Base-by-base conservation (phyloP, 352 stramenopile genomes). In the Globisporangium radiosum region DNA sequence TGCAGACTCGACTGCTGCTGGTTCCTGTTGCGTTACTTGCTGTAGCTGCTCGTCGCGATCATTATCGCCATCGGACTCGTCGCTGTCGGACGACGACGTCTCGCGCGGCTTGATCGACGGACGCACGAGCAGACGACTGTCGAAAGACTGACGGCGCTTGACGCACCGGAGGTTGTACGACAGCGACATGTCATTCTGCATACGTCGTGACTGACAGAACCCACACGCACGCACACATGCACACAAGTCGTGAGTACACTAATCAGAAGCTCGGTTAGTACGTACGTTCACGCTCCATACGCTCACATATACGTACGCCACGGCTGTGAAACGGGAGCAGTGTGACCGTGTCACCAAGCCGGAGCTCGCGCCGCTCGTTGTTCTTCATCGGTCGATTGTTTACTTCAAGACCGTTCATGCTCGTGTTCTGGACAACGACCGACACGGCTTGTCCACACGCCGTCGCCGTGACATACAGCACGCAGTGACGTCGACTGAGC, bases 401-500 rank as follows among this genome's bases (percentile, higher is more conserved):
- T 11, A 90, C 68, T 14, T 76, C 67, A 8, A 87, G 72, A 5
- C 81, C 81, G 43, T 90, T 90, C 15, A 78, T 87, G 56, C 81
- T 90, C 5, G 78, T 90, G 53, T 90, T 80, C 66, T 87, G 72
- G 9, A 90, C 65, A n/a, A 65, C 52, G 11, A 88, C 66, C 56
- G 76, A 78, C 40, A 87, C 55, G 7, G 54, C 63, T 62, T 68
- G 71, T 14, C 65, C 63, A 33, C 62, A 72, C n/a, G 54, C 25
- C 2, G 67, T 40, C 62, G 72, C 38, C 40, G 75, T 54, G 7
- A 90, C 69, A 48, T 88, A 70, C 68, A 90, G 81, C 8, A 87
- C 47, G 47, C 81, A 90, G 48, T 90, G 81, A 0, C 71, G 65
- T 38, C 81, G 70, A 62, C 81, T 90, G 13, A 90, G 61, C 25